These are phyloP conservation scores for Mediolabrus comicus DNA, from an alignment of 108 stramenopile species.

Conservation along the genomic window DNA sequence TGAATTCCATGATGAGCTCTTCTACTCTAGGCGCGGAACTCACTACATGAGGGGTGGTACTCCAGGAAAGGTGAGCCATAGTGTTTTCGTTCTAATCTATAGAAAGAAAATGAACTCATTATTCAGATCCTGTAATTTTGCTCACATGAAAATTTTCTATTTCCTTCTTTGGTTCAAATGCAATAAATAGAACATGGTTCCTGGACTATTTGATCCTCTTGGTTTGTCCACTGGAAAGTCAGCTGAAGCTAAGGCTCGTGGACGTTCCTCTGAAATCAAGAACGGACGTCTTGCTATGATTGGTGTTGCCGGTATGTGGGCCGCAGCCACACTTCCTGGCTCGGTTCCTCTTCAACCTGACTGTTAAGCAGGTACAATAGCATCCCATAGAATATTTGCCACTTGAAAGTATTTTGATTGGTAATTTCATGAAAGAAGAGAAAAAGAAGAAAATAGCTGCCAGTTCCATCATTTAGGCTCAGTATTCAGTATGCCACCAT, in stretches of 20 bases:
- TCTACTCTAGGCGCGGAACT: slow-evolving; percentile 54
- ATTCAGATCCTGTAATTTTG: neutral
- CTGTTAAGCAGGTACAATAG: slow-evolving; percentile 32
- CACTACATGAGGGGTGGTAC: slow-evolving; percentile 79
- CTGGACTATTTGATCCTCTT: slow-evolving; percentile 80
- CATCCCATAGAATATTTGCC: neutral
- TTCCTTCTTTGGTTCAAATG: neutral
- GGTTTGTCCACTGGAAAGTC: slow-evolving; percentile 57
- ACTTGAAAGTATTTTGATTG: neutral
- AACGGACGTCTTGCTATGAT: slow-evolving; percentile 88
- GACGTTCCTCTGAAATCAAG: slow-evolving; percentile 76
- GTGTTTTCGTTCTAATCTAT: neutral
- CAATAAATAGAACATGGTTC: slow-evolving; percentile 68
- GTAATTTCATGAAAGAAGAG: neutral
- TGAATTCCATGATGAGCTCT: slow-evolving; percentile 81
- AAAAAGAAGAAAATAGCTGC: neutral
- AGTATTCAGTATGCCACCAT: neutral
- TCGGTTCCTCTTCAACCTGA: slow-evolving; percentile 72
- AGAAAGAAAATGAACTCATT: neutral
- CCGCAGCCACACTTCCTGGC: slow-evolving; percentile 62
- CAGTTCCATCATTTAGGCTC: neutral
- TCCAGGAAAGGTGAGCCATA: slow-evolving; percentile 66
- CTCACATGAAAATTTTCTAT: neutral
- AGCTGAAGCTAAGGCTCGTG: slow-evolving; percentile 62
- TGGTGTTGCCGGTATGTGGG: slow-evolving; percentile 70